These are phyloP conservation scores for Sporothrix variecibatus DNA, from an alignment of 2,329 filamentous ascomycete genomes.

Conservation along the genomic window DNA sequence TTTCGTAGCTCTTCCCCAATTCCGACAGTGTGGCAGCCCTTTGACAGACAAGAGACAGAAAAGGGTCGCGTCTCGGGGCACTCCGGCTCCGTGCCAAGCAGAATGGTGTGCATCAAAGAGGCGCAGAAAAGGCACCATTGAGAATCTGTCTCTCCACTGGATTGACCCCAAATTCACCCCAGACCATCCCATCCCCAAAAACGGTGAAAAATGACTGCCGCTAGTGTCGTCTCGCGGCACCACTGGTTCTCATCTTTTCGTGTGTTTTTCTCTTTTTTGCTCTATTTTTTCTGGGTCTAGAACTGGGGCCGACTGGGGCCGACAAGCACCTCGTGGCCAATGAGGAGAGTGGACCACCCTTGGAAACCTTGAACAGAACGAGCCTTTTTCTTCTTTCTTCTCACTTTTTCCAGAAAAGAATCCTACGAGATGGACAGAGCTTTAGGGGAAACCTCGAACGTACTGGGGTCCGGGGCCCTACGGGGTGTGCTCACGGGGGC, in stretches of 20 bases:
- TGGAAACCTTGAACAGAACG: too few species aligned
- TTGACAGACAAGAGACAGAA: neutral
- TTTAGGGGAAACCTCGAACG: neutral
- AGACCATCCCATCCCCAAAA: neutral
- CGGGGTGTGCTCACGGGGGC: too few species aligned
- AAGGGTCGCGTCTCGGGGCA: neutral
- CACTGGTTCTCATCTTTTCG: neutral
- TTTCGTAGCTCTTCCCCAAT: neutral
- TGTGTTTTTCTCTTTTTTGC: neutral
- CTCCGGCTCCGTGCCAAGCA: neutral
- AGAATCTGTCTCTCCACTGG: neutral
- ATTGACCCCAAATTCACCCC: neutral
- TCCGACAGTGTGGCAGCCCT: neutral
- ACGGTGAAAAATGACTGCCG: neutral
- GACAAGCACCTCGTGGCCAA: neutral
- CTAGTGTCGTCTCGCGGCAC: conserved; percentile 4
- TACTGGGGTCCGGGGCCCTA: neutral
- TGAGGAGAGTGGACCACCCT: too few species aligned
- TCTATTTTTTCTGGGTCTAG: neutral
- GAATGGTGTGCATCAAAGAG: neutral
- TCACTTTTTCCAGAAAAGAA: neutral
- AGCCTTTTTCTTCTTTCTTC: neutral
- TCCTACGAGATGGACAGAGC: too few species aligned
- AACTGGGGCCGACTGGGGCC: neutral
- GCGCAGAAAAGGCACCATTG: too few species aligned